Base-by-base conservation (phyloP, 176 grass and related monocot species). In the Musa troglodytarum region DNA sequence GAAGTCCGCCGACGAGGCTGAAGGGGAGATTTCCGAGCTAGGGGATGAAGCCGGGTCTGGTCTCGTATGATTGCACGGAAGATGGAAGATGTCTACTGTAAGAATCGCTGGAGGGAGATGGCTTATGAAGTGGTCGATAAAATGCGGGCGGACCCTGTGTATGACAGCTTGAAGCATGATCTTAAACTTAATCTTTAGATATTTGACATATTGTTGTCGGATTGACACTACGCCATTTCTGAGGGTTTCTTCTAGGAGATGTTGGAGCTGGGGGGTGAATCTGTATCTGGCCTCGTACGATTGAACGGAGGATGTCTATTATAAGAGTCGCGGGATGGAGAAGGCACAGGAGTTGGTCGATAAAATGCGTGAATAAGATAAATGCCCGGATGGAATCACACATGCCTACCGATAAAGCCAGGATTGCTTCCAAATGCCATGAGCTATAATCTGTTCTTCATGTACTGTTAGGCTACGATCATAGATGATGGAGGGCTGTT, bases 391-490 rank as follows among this genome's bases (percentile, higher is more conserved):
- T 69, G 79, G 90, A 13, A 88, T 90, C 74, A 92, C 87, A 54
- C 90, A 92, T 72, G 92, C 93, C 9, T 34, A 90, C 93, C 9
- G 93, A 93, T 79, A 93, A 93, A 77, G 88, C 93, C 1, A 90
- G 69, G 86, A 49, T 72, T 93, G 72, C 54, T 74, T 71, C 93
- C 88, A 15, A 97, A 97, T 23, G 86, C 90, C 3, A 93, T 88
- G 1, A 93, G 81, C 53, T 97, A 92, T 54, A 93, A 97, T 79
- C 82, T 93, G 49, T 93, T 97, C 79, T 97, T 97, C 76, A 82
- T 87, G 51, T 87, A 63, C 4, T 97, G 93, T 69, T 97, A 86
- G 88, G 90, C 88, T 1, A 83, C 0, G 90, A 90, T 64, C 66
- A 43, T 93, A 55, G 86, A 71, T 71, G 23, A 69, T 50, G 1